phyloP scores from a whole-genome alignment of 495 filamentous ascomycete genomes.

The Cercophora samala region DNA sequence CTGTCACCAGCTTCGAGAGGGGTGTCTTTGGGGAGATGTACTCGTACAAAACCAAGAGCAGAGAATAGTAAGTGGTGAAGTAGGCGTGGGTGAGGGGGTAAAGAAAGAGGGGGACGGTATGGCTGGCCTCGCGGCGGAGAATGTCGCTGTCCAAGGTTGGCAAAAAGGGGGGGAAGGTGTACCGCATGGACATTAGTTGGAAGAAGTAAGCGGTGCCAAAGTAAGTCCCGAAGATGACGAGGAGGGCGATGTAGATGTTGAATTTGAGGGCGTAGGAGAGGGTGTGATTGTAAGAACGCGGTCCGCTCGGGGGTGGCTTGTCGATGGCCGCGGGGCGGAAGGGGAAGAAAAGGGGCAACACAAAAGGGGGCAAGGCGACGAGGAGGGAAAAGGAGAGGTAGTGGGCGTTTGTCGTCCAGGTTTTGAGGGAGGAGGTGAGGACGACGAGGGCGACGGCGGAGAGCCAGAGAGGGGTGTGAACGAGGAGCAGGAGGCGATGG shows the following conservation, averaged over 20 bases:
- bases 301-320: neutral
- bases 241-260: neutral
- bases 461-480: neutral
- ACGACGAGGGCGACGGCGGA: neutral
- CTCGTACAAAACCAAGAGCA: neutral
- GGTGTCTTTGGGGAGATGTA: neutral
- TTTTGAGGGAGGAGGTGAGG: neutral
- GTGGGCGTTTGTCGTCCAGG: neutral
- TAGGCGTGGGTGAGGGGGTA: neutral
- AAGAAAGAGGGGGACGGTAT: neutral
- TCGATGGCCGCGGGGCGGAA: neutral
- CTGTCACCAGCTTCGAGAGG: neutral
- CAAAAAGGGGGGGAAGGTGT: neutral
- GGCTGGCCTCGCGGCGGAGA: neutral
- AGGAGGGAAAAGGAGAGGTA: neutral
- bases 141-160: neutral
- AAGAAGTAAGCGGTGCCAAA: neutral
- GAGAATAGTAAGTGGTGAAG: neutral
- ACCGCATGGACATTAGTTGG: neutral
- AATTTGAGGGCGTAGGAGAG: neutral
- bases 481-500: neutral
- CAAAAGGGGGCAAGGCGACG: neutral
- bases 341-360: neutral
- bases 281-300: neutral
- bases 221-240: neutral